Evolutionary conservation across 208 protist genomes (phyloP).

Genomic region (Trypanosoma boissoni): DNA sequence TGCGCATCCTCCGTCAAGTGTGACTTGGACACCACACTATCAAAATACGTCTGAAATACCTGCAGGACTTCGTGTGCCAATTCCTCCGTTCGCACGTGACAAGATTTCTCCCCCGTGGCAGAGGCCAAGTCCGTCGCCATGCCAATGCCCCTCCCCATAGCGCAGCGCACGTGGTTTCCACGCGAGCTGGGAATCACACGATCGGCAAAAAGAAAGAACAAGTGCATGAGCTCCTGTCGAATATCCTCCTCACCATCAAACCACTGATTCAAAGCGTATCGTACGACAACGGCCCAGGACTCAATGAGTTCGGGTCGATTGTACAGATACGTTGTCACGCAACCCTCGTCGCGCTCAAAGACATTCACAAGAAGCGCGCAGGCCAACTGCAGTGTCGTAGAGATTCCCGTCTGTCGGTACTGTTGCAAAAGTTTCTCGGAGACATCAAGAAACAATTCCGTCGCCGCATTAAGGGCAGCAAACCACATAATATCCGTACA

Average conservation of each 20-base stretch:
- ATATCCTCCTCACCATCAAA: slow-evolving; percentile 70
- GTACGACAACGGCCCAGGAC: slow-evolving; percentile 48
- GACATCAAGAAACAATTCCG: slow-evolving; percentile 39
- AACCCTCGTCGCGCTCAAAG: slow-evolving; percentile 67
- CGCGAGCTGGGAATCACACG: slow-evolving; percentile 50
- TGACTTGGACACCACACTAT: slow-evolving; percentile 62
- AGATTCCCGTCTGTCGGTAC: slow-evolving; percentile 18
- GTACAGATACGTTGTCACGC: slow-evolving; percentile 41
- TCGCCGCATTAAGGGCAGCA: slow-evolving; percentile 32
- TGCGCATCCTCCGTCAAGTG: slow-evolving; percentile 65
- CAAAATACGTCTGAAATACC: slow-evolving; percentile 55
- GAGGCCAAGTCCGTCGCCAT: no score
- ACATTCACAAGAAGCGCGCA: slow-evolving; percentile 72
- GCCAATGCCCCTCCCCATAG: no score
- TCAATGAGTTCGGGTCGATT: slow-evolving; percentile 32
- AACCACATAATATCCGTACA: slow-evolving; percentile 53
- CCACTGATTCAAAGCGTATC: slow-evolving; percentile 39
- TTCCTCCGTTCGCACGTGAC: neutral
- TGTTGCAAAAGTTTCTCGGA: slow-evolving; percentile 30
- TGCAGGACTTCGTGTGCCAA: slow-evolving; percentile 2
- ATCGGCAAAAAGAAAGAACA: slow-evolving; percentile 72
- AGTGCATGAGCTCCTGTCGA: slow-evolving; percentile 65
- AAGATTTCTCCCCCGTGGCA: neutral
- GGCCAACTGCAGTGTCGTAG: slow-evolving; percentile 48
- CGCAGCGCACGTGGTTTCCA: no score